Conservation (phyloP, 768 basidiomycete species). For the Phaeolepiota aurea region DNA sequence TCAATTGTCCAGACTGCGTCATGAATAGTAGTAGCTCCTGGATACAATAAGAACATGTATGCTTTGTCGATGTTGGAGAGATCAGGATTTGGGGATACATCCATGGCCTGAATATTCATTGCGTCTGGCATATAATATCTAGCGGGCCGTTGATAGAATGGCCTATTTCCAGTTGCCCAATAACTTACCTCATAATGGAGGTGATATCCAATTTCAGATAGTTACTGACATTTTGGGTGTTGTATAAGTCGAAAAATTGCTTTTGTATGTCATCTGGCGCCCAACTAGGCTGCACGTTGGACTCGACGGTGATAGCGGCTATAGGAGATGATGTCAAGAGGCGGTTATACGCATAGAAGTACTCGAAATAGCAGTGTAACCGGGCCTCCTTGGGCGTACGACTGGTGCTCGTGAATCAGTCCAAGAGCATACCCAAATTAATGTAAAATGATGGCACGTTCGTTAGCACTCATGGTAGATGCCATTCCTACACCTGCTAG, state of each 20-base stretch:
- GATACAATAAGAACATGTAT: neutral
- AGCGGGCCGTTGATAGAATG: neutral
- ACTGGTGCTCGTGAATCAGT: neutral
- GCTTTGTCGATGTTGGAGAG: neutral
- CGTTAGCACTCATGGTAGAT: neutral
- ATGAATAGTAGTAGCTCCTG: neutral
- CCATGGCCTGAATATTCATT: neutral
- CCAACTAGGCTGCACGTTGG: neutral
- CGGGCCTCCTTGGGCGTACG: neutral
- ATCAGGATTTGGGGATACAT: neutral
- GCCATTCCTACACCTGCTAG: neutral
- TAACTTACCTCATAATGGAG: neutral
- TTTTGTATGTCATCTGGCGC: neutral
- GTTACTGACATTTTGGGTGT: neutral
- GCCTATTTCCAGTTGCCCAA: neutral
- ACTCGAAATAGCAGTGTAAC: neutral
- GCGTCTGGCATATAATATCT: neutral
- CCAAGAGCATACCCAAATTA: conserved; percentile 1
- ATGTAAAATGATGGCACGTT: neutral
- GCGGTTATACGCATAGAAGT: neutral
- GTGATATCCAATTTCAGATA: neutral
- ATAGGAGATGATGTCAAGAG: neutral
- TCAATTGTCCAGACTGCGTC: neutral
- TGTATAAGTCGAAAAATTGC: neutral
- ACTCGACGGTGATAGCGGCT: neutral